phyloP scores from a whole-genome alignment of 73 alveolate genomes.

The Paramecium sonneborni region DNA sequence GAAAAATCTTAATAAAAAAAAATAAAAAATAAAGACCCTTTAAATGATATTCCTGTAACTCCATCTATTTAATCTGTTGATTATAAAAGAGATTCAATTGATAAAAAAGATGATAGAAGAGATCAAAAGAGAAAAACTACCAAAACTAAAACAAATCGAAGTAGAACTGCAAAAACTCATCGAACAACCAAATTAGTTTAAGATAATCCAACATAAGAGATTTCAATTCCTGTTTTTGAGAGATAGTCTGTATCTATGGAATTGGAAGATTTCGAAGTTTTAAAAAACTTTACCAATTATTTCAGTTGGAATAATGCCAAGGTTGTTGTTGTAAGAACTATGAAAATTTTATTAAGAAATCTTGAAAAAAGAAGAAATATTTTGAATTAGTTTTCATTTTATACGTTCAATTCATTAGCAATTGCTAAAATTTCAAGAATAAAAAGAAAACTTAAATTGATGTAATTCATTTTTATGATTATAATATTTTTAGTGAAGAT shows the following conservation, averaged over 20 bases:
- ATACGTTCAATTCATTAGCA: constrained; percentile 17
- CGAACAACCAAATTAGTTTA: not conserved
- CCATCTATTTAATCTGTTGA: constrained; percentile 17
- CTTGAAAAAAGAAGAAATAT: not conserved
- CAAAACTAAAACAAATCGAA: not conserved
- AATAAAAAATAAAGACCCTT: not conserved
- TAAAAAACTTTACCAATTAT: not conserved
- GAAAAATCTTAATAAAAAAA: not conserved
- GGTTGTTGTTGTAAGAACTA: not conserved
- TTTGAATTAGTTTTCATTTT: not conserved
- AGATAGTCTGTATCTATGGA: constrained; percentile 9
- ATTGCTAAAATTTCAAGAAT: not conserved
- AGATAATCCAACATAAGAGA: not conserved
- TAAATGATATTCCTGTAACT: not conserved
- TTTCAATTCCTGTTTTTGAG: not conserved
- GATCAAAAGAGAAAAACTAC: not conserved
- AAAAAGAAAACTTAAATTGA: constrained; percentile 5
- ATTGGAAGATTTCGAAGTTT: constrained; percentile 22
- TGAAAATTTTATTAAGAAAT: not conserved
- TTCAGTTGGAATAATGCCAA: constrained; percentile 7
- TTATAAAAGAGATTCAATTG: not conserved
- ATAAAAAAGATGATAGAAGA: not conserved
- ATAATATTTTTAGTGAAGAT: not conserved
- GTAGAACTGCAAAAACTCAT: constrained; percentile 38
- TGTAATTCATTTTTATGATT: not conserved